phyloP scores from a whole-genome alignment of 306 rosid species.

The Senna siamea region DNA sequence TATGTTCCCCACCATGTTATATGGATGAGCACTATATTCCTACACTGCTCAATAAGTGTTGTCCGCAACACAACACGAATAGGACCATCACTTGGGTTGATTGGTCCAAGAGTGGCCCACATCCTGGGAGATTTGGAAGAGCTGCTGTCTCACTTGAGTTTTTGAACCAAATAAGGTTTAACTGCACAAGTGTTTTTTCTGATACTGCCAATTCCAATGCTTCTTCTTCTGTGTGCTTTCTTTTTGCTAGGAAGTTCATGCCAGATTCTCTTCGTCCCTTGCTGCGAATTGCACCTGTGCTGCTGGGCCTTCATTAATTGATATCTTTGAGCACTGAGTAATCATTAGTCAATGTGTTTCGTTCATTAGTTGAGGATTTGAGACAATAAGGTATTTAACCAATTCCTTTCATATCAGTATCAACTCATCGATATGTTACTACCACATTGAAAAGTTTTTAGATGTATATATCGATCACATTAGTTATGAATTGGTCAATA shows the following conservation, averaged over 20 bases:
- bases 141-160: conserved; percentile 39
- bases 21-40: conserved; percentile 65
- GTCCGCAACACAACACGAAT: conserved; percentile 46
- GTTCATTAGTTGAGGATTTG: neutral
- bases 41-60: conserved; percentile 45
- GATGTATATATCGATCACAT: no score
- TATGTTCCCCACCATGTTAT: conserved; percentile 60
- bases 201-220: conserved; percentile 11
- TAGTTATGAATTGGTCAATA: no score
- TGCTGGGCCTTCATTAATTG: conserved; percentile 5
- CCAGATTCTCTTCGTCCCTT: conserved; percentile 46
- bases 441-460: no score
- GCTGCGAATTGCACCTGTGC: conserved; percentile 37
- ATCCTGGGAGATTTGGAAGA: conserved; percentile 53
- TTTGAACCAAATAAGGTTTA: conserved; percentile 47
- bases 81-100: conserved; percentile 65
- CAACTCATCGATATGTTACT: no score
- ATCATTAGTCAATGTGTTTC: neutral
- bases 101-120: conserved; percentile 62
- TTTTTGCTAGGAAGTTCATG: conserved; percentile 56
- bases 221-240: conserved; percentile 41
- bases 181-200: conserved; percentile 20
- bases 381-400: conserved; percentile 5
- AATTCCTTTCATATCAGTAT: no score
- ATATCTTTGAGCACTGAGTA: neutral